Evolutionary conservation across 75 land plant species (phyloP), one percentile per base, ranked within the genome.

Genomic region (Adiantum capillusveneris): DNA sequence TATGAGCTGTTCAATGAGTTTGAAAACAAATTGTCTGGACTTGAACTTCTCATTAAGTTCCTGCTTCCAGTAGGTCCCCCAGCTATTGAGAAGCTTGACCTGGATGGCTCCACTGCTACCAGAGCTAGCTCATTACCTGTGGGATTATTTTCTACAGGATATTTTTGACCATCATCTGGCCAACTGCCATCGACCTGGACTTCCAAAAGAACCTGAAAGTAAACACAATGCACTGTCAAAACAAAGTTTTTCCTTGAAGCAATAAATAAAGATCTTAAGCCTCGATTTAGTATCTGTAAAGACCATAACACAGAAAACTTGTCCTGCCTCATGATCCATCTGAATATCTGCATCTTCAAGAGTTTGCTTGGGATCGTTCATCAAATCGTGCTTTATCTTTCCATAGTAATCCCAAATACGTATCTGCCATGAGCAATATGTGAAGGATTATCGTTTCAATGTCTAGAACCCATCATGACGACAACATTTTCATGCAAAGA

Each of bases 361-460:
- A n/a, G 84, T 87, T 64, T 79, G 86, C 19, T 73, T 83, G 77
- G 81, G 69, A 56, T 87, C 77, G 60, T 83, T 75, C 84, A 84
- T 80, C 70, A 84, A 60, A 56, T 74, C 83, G 68, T 87, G 88
- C 58, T 84, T 87, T 52, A 66, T 74, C 19, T 74, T 79, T 43
- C 84, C 81, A 71, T 73, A 81, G 41, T 81, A 87, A 60, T 87
- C 84, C 92, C 92, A 87, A 46, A 87, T 76, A 39, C 73, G 62
- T 13, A 81, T 78, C 92, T 87, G 74, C 31, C 24, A 44, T 14
- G 57, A 25, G 9, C 27, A n/a, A n/a, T n/a, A n/a, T n/a, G n/a
- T n/a, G n/a, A n/a, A n/a, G n/a, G n/a, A n/a, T n/a, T n/a, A n/a
- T n/a, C n/a, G n/a, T n/a, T n/a, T n/a, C n/a, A n/a, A n/a, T n/a